Base-by-base conservation (phyloP, 1,284 basidiomycete species). In the Hemileia vastatrix region DNA sequence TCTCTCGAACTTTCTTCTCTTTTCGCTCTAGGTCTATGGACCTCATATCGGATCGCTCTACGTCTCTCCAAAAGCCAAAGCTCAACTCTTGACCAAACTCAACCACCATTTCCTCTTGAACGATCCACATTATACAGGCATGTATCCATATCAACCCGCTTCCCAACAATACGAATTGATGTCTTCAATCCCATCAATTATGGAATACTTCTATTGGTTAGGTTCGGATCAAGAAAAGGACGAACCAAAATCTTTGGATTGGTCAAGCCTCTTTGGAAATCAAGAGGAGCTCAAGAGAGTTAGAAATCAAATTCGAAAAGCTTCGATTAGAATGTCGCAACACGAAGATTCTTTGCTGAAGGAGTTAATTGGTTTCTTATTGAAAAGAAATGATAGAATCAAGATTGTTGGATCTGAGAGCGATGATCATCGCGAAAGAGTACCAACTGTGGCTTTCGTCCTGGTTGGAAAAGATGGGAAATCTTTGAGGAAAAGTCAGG, bases 81-180 rank as follows among this genome's bases (percentile, higher is more conserved):
- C 76, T 24, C 66, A 76, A 6, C 83, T 83, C 0, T 76, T 88
- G 15, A 68, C 78, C 11, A 79, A 83, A 2, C 77, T 88, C 55
- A 81, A 81, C 21, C 86, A 89, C 72, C 84, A 87, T 76, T 88
- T 89, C 78, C 68, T 77, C n/a, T 79, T 81, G 52, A 76, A 79
- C 43, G 64, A n/a, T n/a, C 70, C 6, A 77, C 75, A n/a, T 71
- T 82, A 0, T 81, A 82, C 76, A 87, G 87, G 75, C 78, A 89
- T 50, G 82, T 86, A 71, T 81, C 84, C 3, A 84, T 86, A 18
- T 84, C 86, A 2, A 81, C 83, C 1, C 84, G n/a, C n/a, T n/a
- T n/a, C n/a, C n/a, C n/a, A n/a, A n/a, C n/a, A 85, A 21, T 88
- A 88, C 74, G 87, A 88, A 69, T 77, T 83, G 18, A 81, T 83